phyloP scores from a whole-genome alignment of 257 asterid genomes.

The Scutellaria minor region DNA sequence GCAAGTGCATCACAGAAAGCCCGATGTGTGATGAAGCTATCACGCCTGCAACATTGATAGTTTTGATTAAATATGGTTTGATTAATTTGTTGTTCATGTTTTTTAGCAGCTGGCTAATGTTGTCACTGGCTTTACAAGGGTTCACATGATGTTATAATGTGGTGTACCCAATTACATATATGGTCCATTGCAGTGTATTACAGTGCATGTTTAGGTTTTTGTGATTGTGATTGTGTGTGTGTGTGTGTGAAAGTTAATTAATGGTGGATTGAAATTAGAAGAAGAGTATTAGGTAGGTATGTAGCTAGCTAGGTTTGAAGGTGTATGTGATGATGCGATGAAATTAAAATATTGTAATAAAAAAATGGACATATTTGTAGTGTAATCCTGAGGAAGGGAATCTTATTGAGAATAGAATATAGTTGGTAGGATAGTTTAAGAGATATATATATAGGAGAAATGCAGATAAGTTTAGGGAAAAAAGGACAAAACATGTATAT shows the following conservation, averaged over 20 bases:
- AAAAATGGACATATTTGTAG: slow-evolving; percentile 39
- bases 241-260: too few relatives aligned
- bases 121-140: slow-evolving; percentile 11
- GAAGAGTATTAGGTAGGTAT: not conserved
- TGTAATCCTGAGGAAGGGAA: slow-evolving; percentile 44
- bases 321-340: too few relatives aligned
- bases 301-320: not conserved
- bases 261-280: too few relatives aligned
- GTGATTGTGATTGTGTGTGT: too few relatives aligned
- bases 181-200: not conserved
- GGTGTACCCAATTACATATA: slow-evolving; percentile 28
- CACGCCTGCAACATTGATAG: slow-evolving; percentile 54
- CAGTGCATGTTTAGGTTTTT: too few relatives aligned
- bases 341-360: not conserved
- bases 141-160: slow-evolving; percentile 19
- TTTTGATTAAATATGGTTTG: too few relatives aligned
- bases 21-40: slow-evolving; percentile 82
- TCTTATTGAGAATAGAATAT: slow-evolving; percentile 36
- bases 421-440: slow-evolving; percentile 42
- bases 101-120: not conserved
- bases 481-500: slow-evolving; percentile 43
- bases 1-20: slow-evolving; percentile 91
- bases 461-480: slow-evolving; percentile 34
- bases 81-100: not conserved
- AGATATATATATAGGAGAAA: slow-evolving; percentile 24